These are phyloP conservation scores for Lentinus tigrinus DNA, from an alignment of 768 basidiomycete genomes.

Conservation along the genomic window DNA sequence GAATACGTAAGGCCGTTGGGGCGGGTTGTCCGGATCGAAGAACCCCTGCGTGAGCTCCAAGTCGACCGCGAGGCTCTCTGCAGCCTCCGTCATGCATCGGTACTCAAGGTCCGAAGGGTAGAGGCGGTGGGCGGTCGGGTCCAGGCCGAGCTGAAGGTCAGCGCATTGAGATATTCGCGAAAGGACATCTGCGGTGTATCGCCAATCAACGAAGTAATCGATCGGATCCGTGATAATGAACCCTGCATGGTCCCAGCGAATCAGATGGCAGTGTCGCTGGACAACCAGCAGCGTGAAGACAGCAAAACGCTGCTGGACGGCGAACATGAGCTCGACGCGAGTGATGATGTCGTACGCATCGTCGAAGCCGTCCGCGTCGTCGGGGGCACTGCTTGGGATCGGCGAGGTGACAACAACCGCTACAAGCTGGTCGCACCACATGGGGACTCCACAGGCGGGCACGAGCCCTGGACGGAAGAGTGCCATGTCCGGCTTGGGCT, in stretches of 20 bases:
- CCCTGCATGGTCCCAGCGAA: conserved; percentile 10
- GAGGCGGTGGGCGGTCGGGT: conserved; percentile 1
- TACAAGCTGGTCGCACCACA: no score
- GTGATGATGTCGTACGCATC: no score
- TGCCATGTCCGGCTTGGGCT: no score
- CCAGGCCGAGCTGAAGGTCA: not conserved
- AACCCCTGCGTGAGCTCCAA: not conserved
- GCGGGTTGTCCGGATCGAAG: not conserved
- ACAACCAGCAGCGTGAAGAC: conserved; percentile 5
- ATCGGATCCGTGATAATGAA: not conserved
- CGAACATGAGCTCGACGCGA: not conserved
- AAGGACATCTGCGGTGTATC: not conserved
- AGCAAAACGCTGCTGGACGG: not conserved
- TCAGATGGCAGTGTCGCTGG: not conserved
- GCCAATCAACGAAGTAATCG: conserved; percentile 4
- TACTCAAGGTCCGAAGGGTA: not conserved
- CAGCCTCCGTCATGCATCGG: not conserved
- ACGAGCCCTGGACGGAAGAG: no score
- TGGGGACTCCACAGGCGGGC: no score
- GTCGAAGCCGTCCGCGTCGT: no score
- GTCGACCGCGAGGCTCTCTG: not conserved
- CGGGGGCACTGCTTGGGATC: no score
- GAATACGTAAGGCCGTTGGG: not conserved
- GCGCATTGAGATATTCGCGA: not conserved
- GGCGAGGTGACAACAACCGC: no score